phyloP scores from a whole-genome alignment of 1,284 basidiomycete species.

The Agaricales sp. region DNA sequence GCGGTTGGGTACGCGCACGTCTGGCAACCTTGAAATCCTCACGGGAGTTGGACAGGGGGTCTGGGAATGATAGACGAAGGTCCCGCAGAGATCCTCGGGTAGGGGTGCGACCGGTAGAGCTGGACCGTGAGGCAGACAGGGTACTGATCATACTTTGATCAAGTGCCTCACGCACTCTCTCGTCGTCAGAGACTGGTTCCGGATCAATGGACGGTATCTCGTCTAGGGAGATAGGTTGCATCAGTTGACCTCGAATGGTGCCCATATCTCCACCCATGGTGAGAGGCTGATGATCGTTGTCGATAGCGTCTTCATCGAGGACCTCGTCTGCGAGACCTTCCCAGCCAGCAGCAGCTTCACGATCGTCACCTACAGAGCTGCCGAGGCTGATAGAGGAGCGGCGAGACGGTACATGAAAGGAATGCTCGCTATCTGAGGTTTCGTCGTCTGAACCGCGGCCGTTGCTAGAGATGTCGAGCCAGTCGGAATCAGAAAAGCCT shows the following conservation, averaged over 20 bases:
- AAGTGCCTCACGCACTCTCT: conserved; percentile 55
- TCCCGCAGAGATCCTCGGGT: conserved; percentile 52
- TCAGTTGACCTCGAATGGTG: conserved; percentile 16
- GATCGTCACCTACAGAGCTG: conserved; percentile 53
- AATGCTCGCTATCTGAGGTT: conserved; percentile 31
- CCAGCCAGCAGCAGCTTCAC: conserved; percentile 44
- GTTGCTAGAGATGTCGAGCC: conserved; percentile 63
- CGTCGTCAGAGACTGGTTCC: conserved; percentile 42
- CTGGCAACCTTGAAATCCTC: conserved; percentile 24
- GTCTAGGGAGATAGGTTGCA: conserved; percentile 17
- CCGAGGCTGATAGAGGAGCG: conserved; percentile 55
- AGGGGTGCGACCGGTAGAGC: conserved; percentile 35
- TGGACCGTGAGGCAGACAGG: conserved; percentile 57
- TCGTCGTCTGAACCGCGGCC: conserved; percentile 51
- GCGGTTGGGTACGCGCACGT: background rate
- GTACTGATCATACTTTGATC: conserved; percentile 74
- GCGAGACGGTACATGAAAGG: conserved; percentile 31
- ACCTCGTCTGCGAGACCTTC: conserved; percentile 58
- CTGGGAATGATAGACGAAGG: conserved; percentile 66
- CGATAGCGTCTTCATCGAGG: conserved; percentile 31
- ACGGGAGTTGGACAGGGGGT: conserved; percentile 59
- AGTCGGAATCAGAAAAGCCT: conserved; percentile 65
- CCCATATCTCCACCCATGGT: conserved; percentile 18
- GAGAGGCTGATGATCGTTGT: conserved; percentile 18
- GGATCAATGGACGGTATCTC: conserved; percentile 16